Evolutionary conservation across 2,329 filamentous ascomycete species (phyloP), one percentile per base, ranked within the genome.

Genomic region (Aspergillus alliaceus): DNA sequence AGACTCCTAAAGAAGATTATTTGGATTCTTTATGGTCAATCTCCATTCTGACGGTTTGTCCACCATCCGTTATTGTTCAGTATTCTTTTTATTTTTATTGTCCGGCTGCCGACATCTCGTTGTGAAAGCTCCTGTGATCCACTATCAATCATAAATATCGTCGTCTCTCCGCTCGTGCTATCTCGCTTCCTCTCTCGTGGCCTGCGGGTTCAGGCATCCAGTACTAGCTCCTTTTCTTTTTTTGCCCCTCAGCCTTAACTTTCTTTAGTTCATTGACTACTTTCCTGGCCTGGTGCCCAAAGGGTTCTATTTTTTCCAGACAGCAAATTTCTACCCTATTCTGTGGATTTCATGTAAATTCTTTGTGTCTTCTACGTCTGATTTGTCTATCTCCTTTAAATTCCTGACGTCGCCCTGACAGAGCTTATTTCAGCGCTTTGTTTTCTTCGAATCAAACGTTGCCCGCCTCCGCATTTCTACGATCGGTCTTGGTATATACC

Each of bases 281-380:
- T 49, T 49, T 59, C 37, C 56, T 61, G 58, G 53, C 46, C 55
- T 39, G 55, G 58, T 58, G 58, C 59, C 59, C 57, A 54, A 61
- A 54, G n/a, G 18, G 48, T 25, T 34, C 56, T 18, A 47, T 51
- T 56, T 35, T 25, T 20, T 29, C 34, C 39, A 40, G 7, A 34
- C 32, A 22, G 40, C 29, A 25, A 6, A 34, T 11, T 27, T 42
- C 32, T 39, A 20, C 49, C 42, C 48, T 27, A 53, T 42, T 55
- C 15, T 37, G 31, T 37, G 15, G 15, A 25, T 51, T 53, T 39
- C 29, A 34, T 39, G 20, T 31, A 22, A 12, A 42, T 42, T 46
- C 31, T 20, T 46, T 48, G 6, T 47, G 15, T 50, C 35, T 29
- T 34, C 40, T 18, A 40, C 39, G 20, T 40, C 20, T 42, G 22